phyloP scores from a whole-genome alignment of 2,329 filamentous ascomycete genomes.

The Berkeleyomyces basicola region DNA sequence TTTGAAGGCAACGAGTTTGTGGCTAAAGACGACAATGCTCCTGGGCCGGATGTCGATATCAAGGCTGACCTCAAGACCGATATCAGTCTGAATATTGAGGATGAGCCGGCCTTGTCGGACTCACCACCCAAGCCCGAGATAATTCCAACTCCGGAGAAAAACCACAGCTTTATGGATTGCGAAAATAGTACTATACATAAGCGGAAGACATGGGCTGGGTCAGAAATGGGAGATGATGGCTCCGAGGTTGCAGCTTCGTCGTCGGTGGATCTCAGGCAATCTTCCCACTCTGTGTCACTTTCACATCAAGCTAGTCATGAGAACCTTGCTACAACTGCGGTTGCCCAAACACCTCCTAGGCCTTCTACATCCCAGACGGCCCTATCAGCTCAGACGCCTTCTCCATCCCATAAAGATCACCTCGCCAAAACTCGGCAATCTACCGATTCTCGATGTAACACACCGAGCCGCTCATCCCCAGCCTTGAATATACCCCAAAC shows the following conservation, averaged over 20 bases:
- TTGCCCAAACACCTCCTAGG: conserved; percentile 1
- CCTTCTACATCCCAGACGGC: neutral
- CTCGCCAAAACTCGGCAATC: neutral
- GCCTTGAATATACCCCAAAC: neutral
- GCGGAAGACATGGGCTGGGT: conserved; percentile 3
- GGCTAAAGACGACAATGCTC: conserved; percentile 5
- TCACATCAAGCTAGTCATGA: conserved; percentile 7
- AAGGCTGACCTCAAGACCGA: neutral
- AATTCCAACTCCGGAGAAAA: conserved; percentile 34
- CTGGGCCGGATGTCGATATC: neutral
- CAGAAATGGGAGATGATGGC: conserved; percentile 13
- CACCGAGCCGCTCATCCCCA: neutral
- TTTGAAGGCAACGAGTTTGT: conserved; percentile 43
- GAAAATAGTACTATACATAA: conserved; percentile 19
- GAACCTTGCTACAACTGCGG: conserved; percentile 1
- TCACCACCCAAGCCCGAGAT: neutral
- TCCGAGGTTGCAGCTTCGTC: conserved; percentile 11
- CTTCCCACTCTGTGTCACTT: conserved; percentile 3
- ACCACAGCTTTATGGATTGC: conserved; percentile 30
- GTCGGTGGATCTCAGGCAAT: conserved; percentile 1
- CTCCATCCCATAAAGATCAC: neutral
- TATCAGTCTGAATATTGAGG: neutral
- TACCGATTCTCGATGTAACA: neutral
- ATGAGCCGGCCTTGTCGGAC: neutral
- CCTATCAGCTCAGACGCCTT: neutral